Base-by-base conservation (phyloP, 2,329 filamentous ascomycete species). In the Neospermospora avenae region DNA sequence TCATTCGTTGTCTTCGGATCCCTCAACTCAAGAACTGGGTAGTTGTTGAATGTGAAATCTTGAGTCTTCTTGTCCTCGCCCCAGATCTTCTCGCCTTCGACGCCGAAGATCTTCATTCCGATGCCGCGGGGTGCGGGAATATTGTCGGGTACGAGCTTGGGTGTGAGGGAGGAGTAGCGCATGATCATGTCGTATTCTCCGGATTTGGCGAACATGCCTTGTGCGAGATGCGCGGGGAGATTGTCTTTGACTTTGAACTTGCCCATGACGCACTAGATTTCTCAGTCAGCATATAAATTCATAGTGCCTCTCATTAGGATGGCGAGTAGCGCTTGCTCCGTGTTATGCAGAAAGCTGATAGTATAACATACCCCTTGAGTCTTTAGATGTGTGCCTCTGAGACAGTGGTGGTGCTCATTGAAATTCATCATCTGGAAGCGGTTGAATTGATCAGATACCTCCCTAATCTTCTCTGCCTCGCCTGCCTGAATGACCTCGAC, bases 371-470 rank as follows among this genome's bases (percentile, higher is more conserved):
- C 63, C 2, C 63, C 63, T 39, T 64, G 63, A 5, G 60, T 64
- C 37, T 64, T 63, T 35, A 64, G 35, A 48, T 62, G 60, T 31
- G 60, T 62, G 24, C 60, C 63, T 44, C 63, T 41, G 5, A 64
- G 31, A 41, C 63, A 64, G 49, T 64, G 63, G 37, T 64, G 63
- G 22, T 64, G 60, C 24, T 64, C 63, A 35, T 64, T 64, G 52
- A 64, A 64, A 28, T 64, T 64, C 58, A 61, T 64, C 60, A 64
- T 62, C 49, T 64, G 60, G 37, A 64, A 64, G 16, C 60, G 60
- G 44, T 64, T 64, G 57, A 64, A 64, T 37, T 62, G 60, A 7
- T 62, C 62, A 8, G 62, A 62, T 1, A 64, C 62, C 18, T 60
- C 60, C 34, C 60, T 31, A 24, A 61, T 64, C 55, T 64, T 62